These are phyloP conservation scores for Lagenaria siceraria DNA, from an alignment of 306 rosid species.

Conservation along the genomic window DNA sequence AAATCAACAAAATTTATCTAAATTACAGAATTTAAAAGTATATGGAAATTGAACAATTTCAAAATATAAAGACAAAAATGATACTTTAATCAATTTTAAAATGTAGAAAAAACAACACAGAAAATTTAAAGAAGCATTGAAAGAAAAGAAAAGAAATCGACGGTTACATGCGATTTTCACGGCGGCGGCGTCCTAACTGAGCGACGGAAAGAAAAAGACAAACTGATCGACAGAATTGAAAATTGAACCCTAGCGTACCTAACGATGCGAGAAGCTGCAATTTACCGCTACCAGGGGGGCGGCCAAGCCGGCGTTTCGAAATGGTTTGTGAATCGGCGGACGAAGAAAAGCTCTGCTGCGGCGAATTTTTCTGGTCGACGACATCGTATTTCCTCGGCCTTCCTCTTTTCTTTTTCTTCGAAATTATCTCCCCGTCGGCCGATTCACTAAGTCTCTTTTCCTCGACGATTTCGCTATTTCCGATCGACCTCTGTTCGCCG, in stretches of 20 bases:
- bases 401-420: conserved; percentile 27
- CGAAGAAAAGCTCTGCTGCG: background rate
- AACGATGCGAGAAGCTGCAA: conserved; percentile 33
- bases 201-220: background rate
- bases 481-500: background rate
- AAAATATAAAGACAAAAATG: too few species aligned
- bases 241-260: conserved; percentile 18
- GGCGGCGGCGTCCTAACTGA: background rate
- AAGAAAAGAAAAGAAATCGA: background rate
- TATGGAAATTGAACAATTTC: too few species aligned
- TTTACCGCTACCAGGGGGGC: conserved; percentile 47
- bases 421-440: background rate
- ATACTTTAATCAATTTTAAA: too few species aligned
- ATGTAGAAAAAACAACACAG: too few species aligned
- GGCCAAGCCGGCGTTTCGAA: conserved; percentile 26
- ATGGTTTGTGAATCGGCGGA: background rate
- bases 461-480: background rate
- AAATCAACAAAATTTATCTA: too few species aligned
- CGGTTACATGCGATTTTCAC: background rate
- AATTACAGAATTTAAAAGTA: too few species aligned
- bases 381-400: conserved; percentile 28
- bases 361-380: background rate
- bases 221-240: background rate
- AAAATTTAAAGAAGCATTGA: background rate
- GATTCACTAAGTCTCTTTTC: background rate